Percentiles rank a stretch among this genome's conserved stretches.
Conservation (phyloP, 495 filamentous ascomycete species). For the Neurospora sp. region DNA sequence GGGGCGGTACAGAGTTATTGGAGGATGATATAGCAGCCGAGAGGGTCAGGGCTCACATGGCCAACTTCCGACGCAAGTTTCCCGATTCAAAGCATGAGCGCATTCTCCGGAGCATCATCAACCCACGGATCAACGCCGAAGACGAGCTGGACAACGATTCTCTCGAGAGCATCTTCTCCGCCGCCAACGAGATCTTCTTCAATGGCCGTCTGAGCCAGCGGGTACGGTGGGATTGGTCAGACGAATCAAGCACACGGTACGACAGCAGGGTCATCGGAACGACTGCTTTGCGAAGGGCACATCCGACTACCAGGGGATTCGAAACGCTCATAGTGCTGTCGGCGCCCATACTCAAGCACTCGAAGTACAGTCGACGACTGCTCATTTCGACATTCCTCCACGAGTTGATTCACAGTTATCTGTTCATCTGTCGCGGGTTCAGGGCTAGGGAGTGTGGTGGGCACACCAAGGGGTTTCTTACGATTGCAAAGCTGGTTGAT, state of each 20-base stretch:
- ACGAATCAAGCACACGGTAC: constrained; percentile 22
- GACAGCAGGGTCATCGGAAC: constrained; percentile 41
- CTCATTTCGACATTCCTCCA: constrained; percentile 49
- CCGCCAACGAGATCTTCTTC: constrained; percentile 46
- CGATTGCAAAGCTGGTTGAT: constrained; percentile 41
- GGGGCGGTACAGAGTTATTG: constrained; percentile 20
- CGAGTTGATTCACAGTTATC: constrained; percentile 47
- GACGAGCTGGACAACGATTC: constrained; percentile 39
- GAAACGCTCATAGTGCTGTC: constrained; percentile 48
- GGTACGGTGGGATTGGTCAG: constrained; percentile 45
- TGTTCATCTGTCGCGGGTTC: constrained; percentile 47
- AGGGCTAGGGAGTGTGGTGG: constrained; percentile 36
- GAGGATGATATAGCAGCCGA: constrained; percentile 30
- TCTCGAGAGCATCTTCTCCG: constrained; percentile 39
- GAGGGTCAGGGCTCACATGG: constrained; percentile 31
- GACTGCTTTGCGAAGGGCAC: constrained; percentile 37
- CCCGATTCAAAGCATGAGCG: constrained; percentile 39
- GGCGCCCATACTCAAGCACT: constrained; percentile 35
- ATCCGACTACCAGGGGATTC: constrained; percentile 28
- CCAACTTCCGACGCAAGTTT: constrained; percentile 28
- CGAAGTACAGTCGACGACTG: constrained; percentile 38
- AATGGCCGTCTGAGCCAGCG: constrained; percentile 35
- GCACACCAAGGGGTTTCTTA: constrained; percentile 41
- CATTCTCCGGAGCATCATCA: constrained; percentile 39
- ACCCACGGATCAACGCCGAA: constrained; percentile 27